Percentiles rank a stretch among this genome's conserved stretches.
These are phyloP conservation scores for Daldinia decipiens DNA, from an alignment of 495 filamentous ascomycete genomes.

Conservation along the genomic window DNA sequence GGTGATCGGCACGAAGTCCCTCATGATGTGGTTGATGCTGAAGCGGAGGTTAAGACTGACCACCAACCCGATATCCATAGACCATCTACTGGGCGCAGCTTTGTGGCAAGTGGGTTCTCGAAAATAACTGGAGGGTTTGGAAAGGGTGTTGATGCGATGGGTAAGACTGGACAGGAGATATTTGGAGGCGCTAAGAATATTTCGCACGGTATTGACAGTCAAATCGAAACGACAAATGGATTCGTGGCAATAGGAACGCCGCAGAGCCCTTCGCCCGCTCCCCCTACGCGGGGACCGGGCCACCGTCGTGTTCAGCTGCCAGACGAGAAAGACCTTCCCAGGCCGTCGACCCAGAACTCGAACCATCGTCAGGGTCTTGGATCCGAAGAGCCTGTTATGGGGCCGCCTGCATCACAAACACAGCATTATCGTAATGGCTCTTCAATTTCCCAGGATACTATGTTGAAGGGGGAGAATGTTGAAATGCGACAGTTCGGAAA, in stretches of 20 bases:
- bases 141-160: slow-evolving; percentile 53
- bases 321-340: slow-evolving; percentile 40
- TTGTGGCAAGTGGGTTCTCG: slow-evolving; percentile 48
- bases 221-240: slow-evolving; percentile 66
- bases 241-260: slow-evolving; percentile 55
- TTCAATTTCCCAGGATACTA: slow-evolving; percentile 49
- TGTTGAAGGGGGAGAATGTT: slow-evolving; percentile 44
- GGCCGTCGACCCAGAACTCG: slow-evolving; percentile 46
- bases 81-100: slow-evolving; percentile 37
- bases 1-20: slow-evolving; percentile 84
- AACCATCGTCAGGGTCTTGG: slow-evolving; percentile 16
- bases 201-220: slow-evolving; percentile 68
- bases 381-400: slow-evolving; percentile 45
- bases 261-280: slow-evolving; percentile 26
- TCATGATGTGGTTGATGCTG: slow-evolving; percentile 74
- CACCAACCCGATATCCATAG: slow-evolving; percentile 30
- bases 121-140: slow-evolving; percentile 53
- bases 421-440: slow-evolving; percentile 52
- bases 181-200: slow-evolving; percentile 64
- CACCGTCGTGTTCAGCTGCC: slow-evolving; percentile 43
- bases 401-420: slow-evolving; percentile 34
- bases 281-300: slow-evolving; percentile 44
- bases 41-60: slow-evolving; percentile 59
- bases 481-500: slow-evolving; percentile 52
- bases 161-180: slow-evolving; percentile 53